Base-by-base conservation (phyloP, 805 yeast species). In the Candida silvatica region DNA sequence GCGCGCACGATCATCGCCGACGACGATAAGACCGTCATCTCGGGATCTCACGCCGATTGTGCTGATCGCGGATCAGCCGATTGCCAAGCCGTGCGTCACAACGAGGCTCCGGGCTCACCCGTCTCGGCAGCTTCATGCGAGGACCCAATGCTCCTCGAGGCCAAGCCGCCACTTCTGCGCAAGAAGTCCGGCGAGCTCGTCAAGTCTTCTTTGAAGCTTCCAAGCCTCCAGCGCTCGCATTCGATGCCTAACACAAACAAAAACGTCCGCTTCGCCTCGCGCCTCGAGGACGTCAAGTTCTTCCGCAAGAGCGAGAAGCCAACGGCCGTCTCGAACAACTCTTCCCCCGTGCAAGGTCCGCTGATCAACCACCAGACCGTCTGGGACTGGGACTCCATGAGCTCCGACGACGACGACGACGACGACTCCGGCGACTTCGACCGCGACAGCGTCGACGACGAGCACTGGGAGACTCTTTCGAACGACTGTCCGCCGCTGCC, bases 251-350 rank as follows among this genome's bases (percentile, higher is more conserved):
- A 56, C 37, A 42, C 60, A 9, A 14, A 24, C 12, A 78, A 77
- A 51, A 69, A 74, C 6, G 87, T 80, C 28, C 60, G 84, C 36
- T 80, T 80, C 53, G 82, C 85, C 1, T 52, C 70, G 5, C 61
- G 71, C 33, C 59, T 79, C 38, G 77, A 74, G 35, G 74, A 74
- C 27, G 69, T 80, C 37, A 79, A 79, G 52, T 71, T 72, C 47
- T 80, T 80, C 49, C 74, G 75, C 45, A 77, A 76, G 29, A 53
- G 58, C 19, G 78, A 72, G 33, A 71, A 70, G 42, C 86, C 87
- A 20, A 63, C 67, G 8, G 68, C 80, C 2, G 80, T 79, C n/a
- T 75, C 82, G 0, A 59, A 64, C 34, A 74, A 72, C 29, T 67
- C 65, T 43, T 67, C 81, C 2, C 79, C 79, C 0, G 48, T 58